phyloP scores from a whole-genome alignment of 352 stramenopile species.

The Phytophthora idaei region DNA sequence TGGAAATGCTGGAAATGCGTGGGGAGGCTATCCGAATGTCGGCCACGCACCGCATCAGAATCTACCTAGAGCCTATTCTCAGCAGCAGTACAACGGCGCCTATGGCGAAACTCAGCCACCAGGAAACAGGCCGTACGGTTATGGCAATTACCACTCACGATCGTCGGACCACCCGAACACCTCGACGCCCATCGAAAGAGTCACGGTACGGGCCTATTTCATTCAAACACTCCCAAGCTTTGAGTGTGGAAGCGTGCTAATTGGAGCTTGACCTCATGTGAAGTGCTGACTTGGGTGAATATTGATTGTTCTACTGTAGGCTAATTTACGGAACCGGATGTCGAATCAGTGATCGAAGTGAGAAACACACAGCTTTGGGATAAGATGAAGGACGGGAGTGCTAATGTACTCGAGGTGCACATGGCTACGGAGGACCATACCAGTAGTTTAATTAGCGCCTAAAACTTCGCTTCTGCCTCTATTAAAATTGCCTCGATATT shows the following conservation, averaged over 20 bases:
- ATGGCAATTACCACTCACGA: slow-evolving; percentile 28
- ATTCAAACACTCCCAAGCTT: too few relatives aligned
- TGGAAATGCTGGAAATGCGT: slow-evolving; percentile 24
- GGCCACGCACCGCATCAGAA: slow-evolving; percentile 19
- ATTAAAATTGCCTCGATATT: slow-evolving; percentile 19
- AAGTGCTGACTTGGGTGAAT: slow-evolving; percentile 2
- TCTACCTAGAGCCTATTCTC: slow-evolving; percentile 20
- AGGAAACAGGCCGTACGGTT: slow-evolving; percentile 22
- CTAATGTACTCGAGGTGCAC: slow-evolving; percentile 6
- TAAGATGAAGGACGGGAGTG: slow-evolving; percentile 7
- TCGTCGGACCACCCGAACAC: slow-evolving; percentile 24
- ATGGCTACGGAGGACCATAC: slow-evolving; percentile 8
- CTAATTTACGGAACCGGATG: slow-evolving; percentile 41
- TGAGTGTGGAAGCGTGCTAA: too few relatives aligned
- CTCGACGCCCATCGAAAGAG: slow-evolving; percentile 35
- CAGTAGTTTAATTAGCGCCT: slow-evolving; percentile 6
- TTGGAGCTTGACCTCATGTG: background rate
- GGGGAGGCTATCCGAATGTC: slow-evolving; percentile 21
- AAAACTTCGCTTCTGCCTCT: slow-evolving; percentile 10
- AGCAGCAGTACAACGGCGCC: slow-evolving; percentile 27
- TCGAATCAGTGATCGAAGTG: slow-evolving; percentile 27
- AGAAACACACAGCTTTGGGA: slow-evolving; percentile 3
- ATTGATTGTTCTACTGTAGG: slow-evolving; percentile 23
- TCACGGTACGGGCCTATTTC: slow-evolving; percentile 19
- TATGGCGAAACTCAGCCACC: slow-evolving; percentile 27